Evolutionary conservation across 148 eudicot genomes (phyloP).

Genomic region (Oxyria digyna): DNA sequence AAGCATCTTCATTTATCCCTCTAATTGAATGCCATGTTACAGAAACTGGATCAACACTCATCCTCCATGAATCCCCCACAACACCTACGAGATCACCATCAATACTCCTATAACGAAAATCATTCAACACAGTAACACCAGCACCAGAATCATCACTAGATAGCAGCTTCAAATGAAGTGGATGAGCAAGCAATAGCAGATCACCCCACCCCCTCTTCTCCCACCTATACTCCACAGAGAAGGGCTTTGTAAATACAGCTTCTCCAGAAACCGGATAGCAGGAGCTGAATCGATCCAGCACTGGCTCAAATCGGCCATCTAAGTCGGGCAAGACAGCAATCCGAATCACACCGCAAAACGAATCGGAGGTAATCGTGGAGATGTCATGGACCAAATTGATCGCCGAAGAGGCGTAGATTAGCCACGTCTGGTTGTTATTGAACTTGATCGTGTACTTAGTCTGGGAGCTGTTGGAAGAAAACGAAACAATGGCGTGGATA

Average conservation of each 20-base stretch:
- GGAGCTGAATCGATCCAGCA: slow-evolving; percentile 59
- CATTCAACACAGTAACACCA: slow-evolving; percentile 44
- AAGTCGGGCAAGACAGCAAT: slow-evolving; percentile 48
- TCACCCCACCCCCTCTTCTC: slow-evolving; percentile 78
- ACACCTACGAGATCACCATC: slow-evolving; percentile 98
- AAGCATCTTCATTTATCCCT: slow-evolving; percentile 53
- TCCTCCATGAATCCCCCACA: slow-evolving; percentile 82
- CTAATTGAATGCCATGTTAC: slow-evolving; percentile 77
- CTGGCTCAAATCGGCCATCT: slow-evolving; percentile 24
- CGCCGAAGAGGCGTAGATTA: slow-evolving; percentile 55
- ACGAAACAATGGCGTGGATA: slow-evolving; percentile 53
- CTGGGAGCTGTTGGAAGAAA: slow-evolving; percentile 24
- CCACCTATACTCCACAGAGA: slow-evolving; percentile 64
- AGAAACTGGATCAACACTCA: slow-evolving; percentile 54
- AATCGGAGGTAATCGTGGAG: slow-evolving; percentile 36
- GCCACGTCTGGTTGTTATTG: slow-evolving; percentile 72
- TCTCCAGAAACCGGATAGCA: slow-evolving; percentile 72
- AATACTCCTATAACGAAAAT: slow-evolving; percentile 63
- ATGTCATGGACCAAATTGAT: slow-evolving; percentile 36
- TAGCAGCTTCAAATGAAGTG: slow-evolving; percentile 61
- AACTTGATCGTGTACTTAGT: slow-evolving; percentile 58
- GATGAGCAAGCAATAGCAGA: slow-evolving; percentile 82
- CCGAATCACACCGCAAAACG: slow-evolving; percentile 55
- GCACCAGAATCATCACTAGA: slow-evolving; percentile 19
- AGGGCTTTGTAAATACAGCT: slow-evolving; percentile 46